These are phyloP conservation scores for Vitis riparia DNA, from an alignment of 164 flowering plant species.

Conservation along the genomic window DNA sequence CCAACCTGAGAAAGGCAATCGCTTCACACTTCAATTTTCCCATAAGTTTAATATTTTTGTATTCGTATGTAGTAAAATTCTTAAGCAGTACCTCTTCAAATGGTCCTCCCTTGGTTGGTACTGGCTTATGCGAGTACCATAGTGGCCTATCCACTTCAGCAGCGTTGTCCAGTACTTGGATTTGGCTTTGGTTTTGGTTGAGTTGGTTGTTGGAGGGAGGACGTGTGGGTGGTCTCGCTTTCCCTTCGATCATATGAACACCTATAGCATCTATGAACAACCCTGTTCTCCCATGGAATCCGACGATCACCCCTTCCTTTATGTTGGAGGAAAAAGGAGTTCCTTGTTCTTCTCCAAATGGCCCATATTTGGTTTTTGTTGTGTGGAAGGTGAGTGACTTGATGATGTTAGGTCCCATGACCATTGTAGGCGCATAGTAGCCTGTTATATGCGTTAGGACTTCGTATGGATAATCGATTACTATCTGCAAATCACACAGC, in stretches of 20 bases:
- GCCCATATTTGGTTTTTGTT: conserved; percentile 64
- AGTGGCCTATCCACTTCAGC: conserved; percentile 40
- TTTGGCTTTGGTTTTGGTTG: conserved; percentile 3
- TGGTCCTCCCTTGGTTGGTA: conserved; percentile 29
- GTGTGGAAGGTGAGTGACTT: conserved; percentile 81
- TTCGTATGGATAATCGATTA: conserved; percentile 71
- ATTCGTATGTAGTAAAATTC: not conserved
- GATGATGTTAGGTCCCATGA: conserved; percentile 69
- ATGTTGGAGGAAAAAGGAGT: conserved; percentile 42
- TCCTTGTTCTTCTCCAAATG: conserved; percentile 83
- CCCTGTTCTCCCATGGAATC: conserved; percentile 79
- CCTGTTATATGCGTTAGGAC: conserved; percentile 70
- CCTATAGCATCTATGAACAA: conserved; percentile 72
- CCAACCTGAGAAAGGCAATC: conserved; percentile 31
- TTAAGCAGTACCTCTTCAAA: conserved; percentile 42
- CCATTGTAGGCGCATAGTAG: conserved; percentile 54
- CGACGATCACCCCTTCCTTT: conserved; percentile 61
- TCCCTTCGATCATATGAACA: conserved; percentile 65
- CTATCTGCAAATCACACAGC: conserved; percentile 39
- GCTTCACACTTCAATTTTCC: not conserved
- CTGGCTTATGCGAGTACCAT: conserved; percentile 46
- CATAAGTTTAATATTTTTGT: not conserved
- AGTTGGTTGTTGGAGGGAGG: conserved; percentile 16
- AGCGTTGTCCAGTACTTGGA: not conserved
- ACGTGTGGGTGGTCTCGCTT: conserved; percentile 24